phyloP scores from a whole-genome alignment of 805 yeast species.

The Candida alai region DNA sequence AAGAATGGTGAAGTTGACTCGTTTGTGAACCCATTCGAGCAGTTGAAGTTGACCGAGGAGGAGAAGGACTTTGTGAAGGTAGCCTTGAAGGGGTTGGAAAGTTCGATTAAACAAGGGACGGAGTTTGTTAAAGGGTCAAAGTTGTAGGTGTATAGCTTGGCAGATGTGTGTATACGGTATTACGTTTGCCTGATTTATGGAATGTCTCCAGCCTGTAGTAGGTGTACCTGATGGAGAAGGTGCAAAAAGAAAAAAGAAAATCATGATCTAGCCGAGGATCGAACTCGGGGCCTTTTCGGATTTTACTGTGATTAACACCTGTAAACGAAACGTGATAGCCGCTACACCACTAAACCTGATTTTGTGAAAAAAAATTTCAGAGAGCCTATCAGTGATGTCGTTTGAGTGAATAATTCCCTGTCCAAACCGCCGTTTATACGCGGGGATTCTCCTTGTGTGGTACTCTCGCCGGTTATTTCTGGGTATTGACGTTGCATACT shows the following conservation, averaged over 20 bases:
- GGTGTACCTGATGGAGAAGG: not conserved
- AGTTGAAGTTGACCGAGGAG: slow-evolving; percentile 23
- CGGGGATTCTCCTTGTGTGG: too few relatives aligned
- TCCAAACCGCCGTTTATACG: too few relatives aligned
- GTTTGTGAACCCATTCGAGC: slow-evolving; percentile 32
- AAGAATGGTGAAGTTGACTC: slow-evolving; percentile 34
- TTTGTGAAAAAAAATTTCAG: not conserved
- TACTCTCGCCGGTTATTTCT: too few relatives aligned
- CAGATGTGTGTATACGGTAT: not conserved
- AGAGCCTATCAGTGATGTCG: too few relatives aligned
- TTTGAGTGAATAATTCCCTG: too few relatives aligned
- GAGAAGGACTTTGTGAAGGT: slow-evolving; percentile 33
- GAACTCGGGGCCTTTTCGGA: slow-evolving; percentile 43
- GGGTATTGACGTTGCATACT: too few relatives aligned
- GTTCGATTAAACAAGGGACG: slow-evolving; percentile 39
- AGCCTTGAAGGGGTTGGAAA: slow-evolving; percentile 37
- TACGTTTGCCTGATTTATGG: not conserved
- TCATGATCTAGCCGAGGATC: slow-evolving; percentile 40
- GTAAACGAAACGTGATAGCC: slow-evolving; percentile 44
- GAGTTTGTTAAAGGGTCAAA: slow-evolving; percentile 36
- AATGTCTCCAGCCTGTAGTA: not conserved
- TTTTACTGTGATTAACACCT: slow-evolving; percentile 29
- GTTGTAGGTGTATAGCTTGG: slow-evolving; percentile 16
- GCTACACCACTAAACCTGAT: slow-evolving; percentile 38
- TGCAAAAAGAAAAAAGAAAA: slow-evolving; percentile 12